Evolutionary conservation across 192 early-diverging fungal genomes (phyloP), one percentile per base, ranked within the genome.

Genomic region (Podila epigama): DNA sequence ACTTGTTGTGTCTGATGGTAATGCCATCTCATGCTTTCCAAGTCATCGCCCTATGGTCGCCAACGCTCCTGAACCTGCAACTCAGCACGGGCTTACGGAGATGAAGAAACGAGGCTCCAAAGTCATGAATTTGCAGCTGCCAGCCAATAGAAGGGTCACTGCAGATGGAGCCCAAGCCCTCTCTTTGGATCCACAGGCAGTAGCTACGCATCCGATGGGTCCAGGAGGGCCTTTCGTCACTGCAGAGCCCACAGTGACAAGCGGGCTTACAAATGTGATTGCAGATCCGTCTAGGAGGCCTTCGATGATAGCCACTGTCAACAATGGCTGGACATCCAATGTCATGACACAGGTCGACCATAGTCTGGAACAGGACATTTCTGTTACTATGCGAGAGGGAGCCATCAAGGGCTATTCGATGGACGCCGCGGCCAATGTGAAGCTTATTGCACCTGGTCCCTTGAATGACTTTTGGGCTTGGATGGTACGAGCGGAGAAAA

Each of bases 341-440:
- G n/a, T 60, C 0, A 64, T 41, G 1, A 48, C 51, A 1, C 60
- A 81, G 41, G 58, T 69, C 1, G 65, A 65, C 39, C 35, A 39
- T 34, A 33, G 67, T 22, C 42, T 79, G 35, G 66, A 82, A 32
- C 62, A 70, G 20, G 97, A 98, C 75, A 89, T 97, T 44, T 90
- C 94, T 3, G 87, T 91, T 8, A 77, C 85, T 9, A 98, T 98
- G 92, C 84, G 91, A 31, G 83, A 86, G 58, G 87, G 93, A 51
- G 95, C 91, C 2, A 61, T 80, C 54, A 77, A 78, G 9, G 94
- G 94, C 9, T 98, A 98, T 79, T 89, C 86, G 10, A 86, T 94
- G 82, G 84, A 92, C 63, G 93, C 91, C 58, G 70, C 75, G 36
- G 68, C 56, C 20, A 89, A 89, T 60, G 59, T 79, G 35, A 67